These are phyloP conservation scores for Leccinum obscurum DNA, from an alignment of 768 basidiomycete genomes.

Conservation along the genomic window DNA sequence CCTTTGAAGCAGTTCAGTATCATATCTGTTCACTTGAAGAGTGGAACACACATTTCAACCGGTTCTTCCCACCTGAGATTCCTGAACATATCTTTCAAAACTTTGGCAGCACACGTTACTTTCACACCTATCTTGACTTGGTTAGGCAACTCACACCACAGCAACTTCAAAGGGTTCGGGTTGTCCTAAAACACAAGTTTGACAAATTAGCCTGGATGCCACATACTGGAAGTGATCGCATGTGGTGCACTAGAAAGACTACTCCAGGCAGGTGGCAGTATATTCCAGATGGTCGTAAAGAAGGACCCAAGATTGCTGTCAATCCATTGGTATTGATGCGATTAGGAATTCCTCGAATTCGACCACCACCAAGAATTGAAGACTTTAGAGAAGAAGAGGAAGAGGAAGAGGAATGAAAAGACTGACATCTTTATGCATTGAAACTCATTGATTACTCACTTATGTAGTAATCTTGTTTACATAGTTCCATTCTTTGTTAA, in stretches of 20 bases:
- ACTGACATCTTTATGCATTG: too few relatives aligned
- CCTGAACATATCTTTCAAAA: not conserved
- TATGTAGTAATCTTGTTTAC: too few relatives aligned
- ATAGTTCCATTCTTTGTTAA: too few relatives aligned
- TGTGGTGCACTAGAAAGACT: not conserved
- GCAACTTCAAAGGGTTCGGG: not conserved
- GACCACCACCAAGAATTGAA: not conserved
- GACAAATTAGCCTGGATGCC: constrained; percentile 1
- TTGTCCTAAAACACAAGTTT: not conserved
- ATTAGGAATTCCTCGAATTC: not conserved
- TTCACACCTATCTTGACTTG: not conserved
- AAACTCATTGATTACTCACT: too few relatives aligned
- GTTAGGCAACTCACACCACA: not conserved
- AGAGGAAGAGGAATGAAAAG: not conserved
- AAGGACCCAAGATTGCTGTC: not conserved
- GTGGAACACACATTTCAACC: not conserved
- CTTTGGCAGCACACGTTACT: not conserved
- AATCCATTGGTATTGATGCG: not conserved
- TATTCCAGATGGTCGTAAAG: too few relatives aligned
- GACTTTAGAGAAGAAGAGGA: not conserved
- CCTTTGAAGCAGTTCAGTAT: not conserved
- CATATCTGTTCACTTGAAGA: not conserved
- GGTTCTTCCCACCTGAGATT: not conserved
- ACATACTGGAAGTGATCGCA: not conserved
- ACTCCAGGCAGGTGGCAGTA: not conserved